These are phyloP conservation scores for Diutina sp. DNA, from an alignment of 1,139 yeast species.

Conservation along the genomic window DNA sequence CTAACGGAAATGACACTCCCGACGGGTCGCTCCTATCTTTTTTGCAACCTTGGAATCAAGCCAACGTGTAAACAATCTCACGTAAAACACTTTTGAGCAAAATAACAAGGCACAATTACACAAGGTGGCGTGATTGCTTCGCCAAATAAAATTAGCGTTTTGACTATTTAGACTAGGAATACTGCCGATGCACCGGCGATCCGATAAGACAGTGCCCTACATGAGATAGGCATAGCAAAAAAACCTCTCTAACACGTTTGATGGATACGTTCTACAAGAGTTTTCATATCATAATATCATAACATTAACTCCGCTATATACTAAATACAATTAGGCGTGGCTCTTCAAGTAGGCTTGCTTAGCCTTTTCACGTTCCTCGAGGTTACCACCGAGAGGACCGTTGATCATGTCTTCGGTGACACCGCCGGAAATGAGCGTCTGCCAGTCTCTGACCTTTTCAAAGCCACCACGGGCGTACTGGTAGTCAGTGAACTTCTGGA, in stretches of 20 bases:
- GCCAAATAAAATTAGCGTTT: too few relatives aligned
- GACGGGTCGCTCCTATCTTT: too few relatives aligned
- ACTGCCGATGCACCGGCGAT: too few relatives aligned
- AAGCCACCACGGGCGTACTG: constrained; percentile 62
- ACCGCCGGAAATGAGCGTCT: constrained; percentile 50
- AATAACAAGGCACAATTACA: too few relatives aligned
- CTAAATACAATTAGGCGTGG: not conserved
- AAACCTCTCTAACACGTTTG: too few relatives aligned
- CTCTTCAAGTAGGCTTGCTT: constrained; percentile 13
- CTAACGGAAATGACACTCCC: not conserved
- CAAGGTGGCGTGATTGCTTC: too few relatives aligned
- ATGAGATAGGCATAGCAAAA: too few relatives aligned
- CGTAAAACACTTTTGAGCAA: too few relatives aligned
- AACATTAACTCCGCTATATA: not conserved
- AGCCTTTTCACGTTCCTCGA: constrained; percentile 19
- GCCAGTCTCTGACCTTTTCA: constrained; percentile 59
- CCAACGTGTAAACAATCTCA: too few relatives aligned
- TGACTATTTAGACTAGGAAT: too few relatives aligned
- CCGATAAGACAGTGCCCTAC: too few relatives aligned
- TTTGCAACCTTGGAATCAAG: too few relatives aligned
- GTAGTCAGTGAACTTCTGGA: constrained; percentile 59
- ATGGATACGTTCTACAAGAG: not conserved
- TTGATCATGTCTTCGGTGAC: constrained; percentile 35
- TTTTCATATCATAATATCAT: not conserved
- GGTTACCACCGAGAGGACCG: constrained; percentile 24